These are phyloP conservation scores for Plenodomus lindquistii DNA, from an alignment of 2,329 filamentous ascomycete genomes.

Conservation along the genomic window DNA sequence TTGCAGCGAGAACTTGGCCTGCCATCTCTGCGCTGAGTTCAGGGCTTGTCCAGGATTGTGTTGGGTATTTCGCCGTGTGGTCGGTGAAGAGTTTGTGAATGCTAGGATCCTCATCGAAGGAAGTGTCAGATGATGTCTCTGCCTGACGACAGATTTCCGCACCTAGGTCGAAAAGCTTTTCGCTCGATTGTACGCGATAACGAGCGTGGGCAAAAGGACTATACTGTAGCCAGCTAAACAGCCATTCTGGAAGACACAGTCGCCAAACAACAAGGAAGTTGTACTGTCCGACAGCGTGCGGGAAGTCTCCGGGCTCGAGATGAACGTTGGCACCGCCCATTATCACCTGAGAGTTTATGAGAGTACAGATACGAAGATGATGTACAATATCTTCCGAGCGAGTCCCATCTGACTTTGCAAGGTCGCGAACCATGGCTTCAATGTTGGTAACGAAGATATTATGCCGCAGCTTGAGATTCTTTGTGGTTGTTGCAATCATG, in stretches of 20 bases:
- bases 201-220: conserved; percentile 16
- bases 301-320: conserved; percentile 16
- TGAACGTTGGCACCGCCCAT: conserved; percentile 23
- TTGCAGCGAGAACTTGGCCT: conserved; percentile 24
- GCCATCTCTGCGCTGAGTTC: conserved; percentile 26
- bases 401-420: conserved; percentile 12
- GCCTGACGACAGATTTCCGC: conserved; percentile 17
- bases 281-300: conserved; percentile 21
- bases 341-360: conserved; percentile 23
- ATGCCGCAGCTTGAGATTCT: conserved; percentile 21
- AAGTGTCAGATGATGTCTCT: neutral
- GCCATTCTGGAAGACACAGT: conserved; percentile 23
- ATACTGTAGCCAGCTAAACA: conserved; percentile 22
- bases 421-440: conserved; percentile 18
- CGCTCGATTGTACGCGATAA: conserved; percentile 23
- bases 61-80: conserved; percentile 18
- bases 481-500: conserved; percentile 25
- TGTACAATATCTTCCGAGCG: conserved; percentile 23
- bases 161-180: conserved; percentile 22
- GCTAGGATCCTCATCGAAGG: conserved; percentile 11
- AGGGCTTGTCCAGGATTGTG: conserved; percentile 16
- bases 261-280: conserved; percentile 27
- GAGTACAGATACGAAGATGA: conserved; percentile 22
- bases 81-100: conserved; percentile 20
- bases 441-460: conserved; percentile 16